Percentiles rank a stretch among this genome's conserved stretches.
phyloP scores from a whole-genome alignment of 1,284 basidiomycete genomes.

The Cutaneotrichosporon dermatis region DNA sequence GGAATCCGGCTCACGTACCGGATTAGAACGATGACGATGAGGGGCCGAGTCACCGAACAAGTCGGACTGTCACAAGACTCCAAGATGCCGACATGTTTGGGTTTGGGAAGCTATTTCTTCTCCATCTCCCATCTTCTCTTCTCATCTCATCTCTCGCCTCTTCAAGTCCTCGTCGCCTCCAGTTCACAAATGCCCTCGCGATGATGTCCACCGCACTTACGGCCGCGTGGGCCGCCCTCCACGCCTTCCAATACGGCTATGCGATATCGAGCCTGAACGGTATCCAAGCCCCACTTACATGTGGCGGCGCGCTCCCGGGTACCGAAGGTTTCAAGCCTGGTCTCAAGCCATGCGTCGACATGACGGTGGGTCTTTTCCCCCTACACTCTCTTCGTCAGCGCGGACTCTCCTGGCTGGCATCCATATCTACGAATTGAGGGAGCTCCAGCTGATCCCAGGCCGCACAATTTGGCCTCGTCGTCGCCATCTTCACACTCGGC shows the following conservation, averaged over 20 bases:
- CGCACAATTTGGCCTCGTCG: conserved; percentile 45
- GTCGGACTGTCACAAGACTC: too few relatives aligned
- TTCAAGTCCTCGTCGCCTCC: too few relatives aligned
- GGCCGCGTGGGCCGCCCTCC: conserved; percentile 36
- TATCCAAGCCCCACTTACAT: conserved; percentile 34
- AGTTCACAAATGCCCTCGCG: too few relatives aligned
- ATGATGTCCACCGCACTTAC: conserved; percentile 15
- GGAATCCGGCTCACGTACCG: neutral
- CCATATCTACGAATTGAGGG: too few relatives aligned
- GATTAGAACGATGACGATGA: neutral
- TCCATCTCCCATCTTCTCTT: too few relatives aligned
- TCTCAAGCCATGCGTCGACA: conserved; percentile 26
- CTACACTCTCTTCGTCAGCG: too few relatives aligned
- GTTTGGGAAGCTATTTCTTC: too few relatives aligned
- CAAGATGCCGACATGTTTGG: too few relatives aligned
- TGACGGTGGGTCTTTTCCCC: conserved; percentile 23
- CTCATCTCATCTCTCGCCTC: too few relatives aligned
- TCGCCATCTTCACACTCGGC: conserved; percentile 51
- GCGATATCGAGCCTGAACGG: conserved; percentile 42
- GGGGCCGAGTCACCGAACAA: neutral
- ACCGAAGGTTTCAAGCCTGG: neutral
- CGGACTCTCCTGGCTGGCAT: too few relatives aligned
- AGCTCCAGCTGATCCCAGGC: conserved; percentile 16
- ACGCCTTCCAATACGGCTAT: conserved; percentile 39
- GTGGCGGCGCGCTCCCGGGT: conserved; percentile 7